Evolutionary conservation across 164 flowering plant genomes (phyloP), one percentile per base, ranked within the genome.

Genomic region (Stephania cephalantha): DNA sequence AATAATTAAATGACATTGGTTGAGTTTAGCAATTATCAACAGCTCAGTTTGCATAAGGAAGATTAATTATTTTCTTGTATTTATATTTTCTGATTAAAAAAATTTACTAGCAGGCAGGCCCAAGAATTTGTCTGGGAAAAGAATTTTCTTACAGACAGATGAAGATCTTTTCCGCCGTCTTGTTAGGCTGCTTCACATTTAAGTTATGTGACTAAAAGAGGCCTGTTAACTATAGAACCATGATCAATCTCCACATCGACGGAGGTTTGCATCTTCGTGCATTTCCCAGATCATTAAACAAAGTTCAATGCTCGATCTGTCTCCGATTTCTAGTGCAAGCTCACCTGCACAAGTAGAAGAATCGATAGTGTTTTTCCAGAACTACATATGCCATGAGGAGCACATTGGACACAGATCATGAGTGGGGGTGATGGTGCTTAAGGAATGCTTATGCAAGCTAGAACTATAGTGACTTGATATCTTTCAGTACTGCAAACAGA

Each of bases 141-240:
- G 93, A 89, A 46, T 91, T 91, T 79, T 90, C 91, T 6, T 91
- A 90, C 61, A 82, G 92, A 74, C 92, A 91, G 76, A 89, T 90
- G 93, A 91, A 90, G 85, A 88, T 91, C 44, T 80, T 87, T 61
- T 78, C 92, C 9, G 85, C 88, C 66, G 82, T 85, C 9, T 73
- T 91, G 73, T 13, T 86, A 7, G 20, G 74, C 46, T 81, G 52
- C 75, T 91, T 88, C 55, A 20, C 7, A 30, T 87, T 91, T 84
- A 88, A 82, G 79, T 74, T 88, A 53, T 68, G 74, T 7, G 79
- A 85, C 67, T 89, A 89, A 35, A 79, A 70, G 9, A 83, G 78
- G 58, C 15, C 72, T 6, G 92, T 84, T 18, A 85, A 72, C 2
- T 91, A 91, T 83, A 80, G 83, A 77, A 87, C 91, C 30, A 91